Evolutionary conservation across 2,329 filamentous ascomycete species (phyloP).

Genomic region (Aspergillus niger): DNA sequence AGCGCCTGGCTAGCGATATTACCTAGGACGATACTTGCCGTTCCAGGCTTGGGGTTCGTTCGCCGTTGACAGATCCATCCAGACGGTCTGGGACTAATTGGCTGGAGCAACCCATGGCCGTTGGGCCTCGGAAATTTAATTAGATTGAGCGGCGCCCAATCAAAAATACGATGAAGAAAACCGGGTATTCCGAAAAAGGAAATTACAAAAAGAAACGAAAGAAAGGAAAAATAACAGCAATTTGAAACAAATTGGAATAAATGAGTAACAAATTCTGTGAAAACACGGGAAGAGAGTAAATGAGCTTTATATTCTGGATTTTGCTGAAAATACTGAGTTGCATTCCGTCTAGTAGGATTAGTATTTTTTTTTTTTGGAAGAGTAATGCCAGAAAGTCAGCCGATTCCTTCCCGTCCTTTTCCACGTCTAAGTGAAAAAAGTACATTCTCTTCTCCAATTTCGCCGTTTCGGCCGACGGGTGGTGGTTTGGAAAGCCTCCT

Average conservation of each 20-base stretch:
- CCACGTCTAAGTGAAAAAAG: not conserved
- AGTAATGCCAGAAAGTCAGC: not conserved
- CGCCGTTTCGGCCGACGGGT: conserved; percentile 15
- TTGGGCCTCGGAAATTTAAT: conserved; percentile 23
- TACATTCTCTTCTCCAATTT: conserved; percentile 4
- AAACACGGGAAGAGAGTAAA: too few species aligned
- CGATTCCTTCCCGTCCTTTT: not conserved
- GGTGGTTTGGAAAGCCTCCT: conserved; percentile 11
- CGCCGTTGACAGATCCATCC: conserved; percentile 29
- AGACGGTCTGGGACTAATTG: conserved; percentile 22
- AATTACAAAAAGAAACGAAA: not conserved
- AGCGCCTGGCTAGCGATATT: conserved; percentile 23
- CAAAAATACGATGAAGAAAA: conserved; percentile 11
- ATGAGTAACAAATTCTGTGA: not conserved
- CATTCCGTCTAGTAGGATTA: too few species aligned
- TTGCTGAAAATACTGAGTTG: not conserved
- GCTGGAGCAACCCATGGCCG: conserved; percentile 21
- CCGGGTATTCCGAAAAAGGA: not conserved
- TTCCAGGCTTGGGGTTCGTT: conserved; percentile 25
- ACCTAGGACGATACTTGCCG: conserved; percentile 24
- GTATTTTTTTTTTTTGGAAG: too few species aligned
- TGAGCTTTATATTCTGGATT: not conserved
- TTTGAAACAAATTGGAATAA: not conserved
- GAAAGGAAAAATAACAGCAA: not conserved
- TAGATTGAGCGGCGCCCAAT: conserved; percentile 14